Percentiles rank a stretch among this genome's conserved stretches.
phyloP scores from a whole-genome alignment of 1,139 yeast species.

The Kodamaea derodonti region DNA sequence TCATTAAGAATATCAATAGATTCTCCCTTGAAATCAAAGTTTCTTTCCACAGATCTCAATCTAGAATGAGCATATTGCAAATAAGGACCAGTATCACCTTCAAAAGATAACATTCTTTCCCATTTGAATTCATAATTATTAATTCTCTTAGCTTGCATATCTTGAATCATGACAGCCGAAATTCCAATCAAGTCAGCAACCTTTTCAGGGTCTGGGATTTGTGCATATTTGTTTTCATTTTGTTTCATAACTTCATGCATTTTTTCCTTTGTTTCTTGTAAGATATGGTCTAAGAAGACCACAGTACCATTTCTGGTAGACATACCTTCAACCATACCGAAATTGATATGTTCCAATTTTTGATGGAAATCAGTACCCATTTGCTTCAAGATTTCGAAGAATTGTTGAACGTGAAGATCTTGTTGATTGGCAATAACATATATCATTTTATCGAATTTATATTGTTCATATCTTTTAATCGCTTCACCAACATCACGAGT shows the following conservation, averaged over 20 bases:
- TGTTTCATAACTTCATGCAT: conserved; percentile 98
- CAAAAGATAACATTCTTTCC: conserved; percentile 98
- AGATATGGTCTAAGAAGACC: conserved; percentile 89
- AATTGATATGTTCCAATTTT: conserved; percentile 76
- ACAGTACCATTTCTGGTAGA: conserved; percentile 98
- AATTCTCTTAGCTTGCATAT: conserved; percentile 96
- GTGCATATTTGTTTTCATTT: conserved; percentile 87
- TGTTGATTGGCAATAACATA: conserved; percentile 96
- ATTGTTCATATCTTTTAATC: conserved; percentile 77
- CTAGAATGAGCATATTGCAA: conserved; percentile 98
- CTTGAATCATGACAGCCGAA: conserved; percentile 98
- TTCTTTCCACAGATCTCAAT: conserved; percentile 91
- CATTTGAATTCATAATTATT: conserved; percentile 96
- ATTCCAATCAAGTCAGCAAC: conserved; percentile 96
- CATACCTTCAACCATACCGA: conserved; percentile 99
- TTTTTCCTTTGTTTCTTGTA: conserved; percentile 89
- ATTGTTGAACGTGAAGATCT: conserved; percentile 90
- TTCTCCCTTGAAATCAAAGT: conserved; percentile 49
- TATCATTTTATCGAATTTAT: conserved; percentile 91
- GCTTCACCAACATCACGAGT: conserved; percentile 99
- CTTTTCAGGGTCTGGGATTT: conserved; percentile 90
- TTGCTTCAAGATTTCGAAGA: conserved; percentile 90
- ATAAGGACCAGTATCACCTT: conserved; percentile 99
- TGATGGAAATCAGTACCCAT: conserved; percentile 90
- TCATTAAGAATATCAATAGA: conserved; percentile 21